Evolutionary conservation across 768 basidiomycete genomes (phyloP), one percentile per base, ranked within the genome.

Genomic region (Lactifluus echinatus): DNA sequence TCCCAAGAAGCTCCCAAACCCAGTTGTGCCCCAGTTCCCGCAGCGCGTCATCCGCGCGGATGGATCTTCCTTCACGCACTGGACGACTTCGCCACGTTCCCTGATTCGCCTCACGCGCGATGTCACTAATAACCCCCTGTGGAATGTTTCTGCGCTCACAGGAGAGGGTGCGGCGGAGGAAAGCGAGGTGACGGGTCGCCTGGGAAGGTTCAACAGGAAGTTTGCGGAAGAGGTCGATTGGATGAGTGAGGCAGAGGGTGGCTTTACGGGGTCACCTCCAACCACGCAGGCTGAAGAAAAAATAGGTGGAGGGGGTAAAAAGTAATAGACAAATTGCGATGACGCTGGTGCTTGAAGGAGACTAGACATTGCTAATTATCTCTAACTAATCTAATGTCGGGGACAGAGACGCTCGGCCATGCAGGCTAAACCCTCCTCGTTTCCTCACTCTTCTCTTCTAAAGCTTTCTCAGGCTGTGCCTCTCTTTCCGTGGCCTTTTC

Each of bases 1-100:
- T 33, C 64, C 77, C 44, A 80, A 82, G 17, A 71, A 76, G 4
- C 78, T 94, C 2, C 93, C 93, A 2, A 84, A 87, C 60, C 93
- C 93, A 3, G 71, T 90, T 64, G 87, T 93, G 1, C 89, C 90
- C 33, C 86, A 86, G 61, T 95, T 86, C 70, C 86, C 89, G 3
- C 91, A 93, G 70, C 81, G 77, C 61, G 87, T 95, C 59, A 79
- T 90, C 56, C 84, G 89, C 63, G 84, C 91, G 0, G 93, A 95
- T 72, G 93, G 93, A 11, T 87, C 89, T 26, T 89, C 87, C 1
- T 92, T 90, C 69, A 83, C 80, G 4, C 89, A 93, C 64, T 88
- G 86, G 80, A 90, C 88, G 12, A 94, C 93, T 1, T 91, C 92
- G 0, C 93, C 93, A 0, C 84, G 83, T 6, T 84, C 86, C 3